Evolutionary conservation across 176 grass and related monocot genomes (phyloP).

Genomic region (Tillandsia fasciculata): DNA sequence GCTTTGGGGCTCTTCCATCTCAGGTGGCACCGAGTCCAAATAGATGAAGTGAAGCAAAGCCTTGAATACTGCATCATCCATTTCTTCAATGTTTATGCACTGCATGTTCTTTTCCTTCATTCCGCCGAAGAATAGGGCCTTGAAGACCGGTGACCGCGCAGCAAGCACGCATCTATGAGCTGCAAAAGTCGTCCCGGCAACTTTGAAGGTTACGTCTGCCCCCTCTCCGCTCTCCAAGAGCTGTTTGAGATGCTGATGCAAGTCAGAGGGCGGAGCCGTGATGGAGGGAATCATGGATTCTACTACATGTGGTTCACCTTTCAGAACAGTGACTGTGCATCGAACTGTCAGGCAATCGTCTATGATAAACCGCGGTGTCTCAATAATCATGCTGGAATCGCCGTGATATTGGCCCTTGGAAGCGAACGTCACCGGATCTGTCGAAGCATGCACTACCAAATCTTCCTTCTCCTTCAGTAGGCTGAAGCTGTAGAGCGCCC

Average conservation of each 20-base stretch:
- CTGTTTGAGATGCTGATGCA: conserved; percentile 10
- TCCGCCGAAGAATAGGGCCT: conserved; percentile 28
- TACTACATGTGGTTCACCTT: not conserved
- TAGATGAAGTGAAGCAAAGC: conserved; percentile 39
- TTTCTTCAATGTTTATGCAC: conserved; percentile 29
- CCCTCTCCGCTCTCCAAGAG: conserved; percentile 21
- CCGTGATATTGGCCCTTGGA: no score
- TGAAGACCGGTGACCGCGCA: conserved; percentile 30
- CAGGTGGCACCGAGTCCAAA: conserved; percentile 24
- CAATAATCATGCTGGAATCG: not conserved
- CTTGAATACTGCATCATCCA: conserved; percentile 34
- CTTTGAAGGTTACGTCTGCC: conserved; percentile 19
- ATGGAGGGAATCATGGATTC: not conserved
- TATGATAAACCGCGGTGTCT: not conserved
- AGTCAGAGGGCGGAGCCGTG: not conserved
- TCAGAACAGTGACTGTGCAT: not conserved
- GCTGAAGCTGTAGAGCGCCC: no score
- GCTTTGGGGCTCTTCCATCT: not conserved
- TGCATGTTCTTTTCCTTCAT: conserved; percentile 18
- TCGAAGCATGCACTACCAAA: no score
- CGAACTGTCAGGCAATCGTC: not conserved
- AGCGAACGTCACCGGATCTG: not conserved
- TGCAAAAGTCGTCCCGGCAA: conserved; percentile 8
- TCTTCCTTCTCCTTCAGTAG: no score
- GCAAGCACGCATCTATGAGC: conserved; percentile 31